Evolutionary conservation across 768 basidiomycete genomes (phyloP).

Genomic region (Boletus reticulatus): DNA sequence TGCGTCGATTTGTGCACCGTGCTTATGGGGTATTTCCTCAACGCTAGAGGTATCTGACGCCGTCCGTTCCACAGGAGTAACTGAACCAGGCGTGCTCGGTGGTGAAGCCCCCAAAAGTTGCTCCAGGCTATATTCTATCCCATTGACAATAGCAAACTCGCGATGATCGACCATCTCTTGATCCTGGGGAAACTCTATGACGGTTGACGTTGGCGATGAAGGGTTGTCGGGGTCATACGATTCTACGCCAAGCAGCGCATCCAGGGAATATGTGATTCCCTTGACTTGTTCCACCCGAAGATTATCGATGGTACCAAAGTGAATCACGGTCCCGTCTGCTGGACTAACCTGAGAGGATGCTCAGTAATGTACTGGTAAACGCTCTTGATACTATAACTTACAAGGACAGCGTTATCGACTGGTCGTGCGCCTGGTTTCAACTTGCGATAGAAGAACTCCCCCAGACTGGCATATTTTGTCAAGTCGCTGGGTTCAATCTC

Average conservation of each 20-base stretch:
- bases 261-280: constrained; percentile 94
- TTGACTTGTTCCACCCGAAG: constrained; percentile 94
- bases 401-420: constrained; percentile 71
- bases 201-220: constrained; percentile 38
- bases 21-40: constrained; percentile 46
- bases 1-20: constrained; percentile 70
- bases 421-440: constrained; percentile 82
- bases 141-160: constrained; percentile 95
- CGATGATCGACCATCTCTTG: constrained; percentile 74
- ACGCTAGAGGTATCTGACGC: constrained; percentile 20
- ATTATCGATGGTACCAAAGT: constrained; percentile 83
- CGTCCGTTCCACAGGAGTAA: constrained; percentile 27
- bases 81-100: constrained; percentile 40
- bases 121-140: constrained; percentile 92
- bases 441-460: constrained; percentile 92
- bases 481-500: constrained; percentile 85
- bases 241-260: constrained; percentile 85
- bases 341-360: constrained; percentile 70
- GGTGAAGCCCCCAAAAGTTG: constrained; percentile 69
- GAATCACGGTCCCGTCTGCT: constrained; percentile 89
- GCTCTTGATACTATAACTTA: constrained; percentile 31
- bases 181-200: constrained; percentile 40
- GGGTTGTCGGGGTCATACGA: constrained; percentile 42
- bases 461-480: constrained; percentile 77
- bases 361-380: neutral